Conservation (phyloP, 495 filamentous ascomycete species). For the Podospora comata region DNA sequence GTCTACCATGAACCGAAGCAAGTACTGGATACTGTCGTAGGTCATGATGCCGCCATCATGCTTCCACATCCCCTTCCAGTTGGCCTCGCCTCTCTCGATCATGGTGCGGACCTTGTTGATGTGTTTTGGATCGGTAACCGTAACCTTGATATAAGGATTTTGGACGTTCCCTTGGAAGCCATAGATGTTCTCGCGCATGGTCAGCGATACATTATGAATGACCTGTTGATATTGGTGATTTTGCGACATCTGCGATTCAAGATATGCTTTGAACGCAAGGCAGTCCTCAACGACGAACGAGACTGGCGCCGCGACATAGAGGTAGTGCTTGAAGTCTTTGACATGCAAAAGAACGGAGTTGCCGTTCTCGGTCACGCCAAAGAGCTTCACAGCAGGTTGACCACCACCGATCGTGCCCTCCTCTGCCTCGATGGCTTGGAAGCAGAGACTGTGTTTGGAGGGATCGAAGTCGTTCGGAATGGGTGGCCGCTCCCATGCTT, state of each 20-base stretch:
- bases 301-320: conserved; percentile 87
- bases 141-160: conserved; percentile 89
- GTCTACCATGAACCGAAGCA: conserved; percentile 97
- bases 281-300: conserved; percentile 75
- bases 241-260: conserved; percentile 70
- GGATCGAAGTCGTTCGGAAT: conserved; percentile 66
- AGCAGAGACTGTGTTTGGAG: conserved; percentile 68
- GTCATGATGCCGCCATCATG: conserved; percentile 70
- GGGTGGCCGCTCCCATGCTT: conserved; percentile 83
- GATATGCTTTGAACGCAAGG: conserved; percentile 66
- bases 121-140: conserved; percentile 79
- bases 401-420: conserved; percentile 75
- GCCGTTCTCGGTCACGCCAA: conserved; percentile 93
- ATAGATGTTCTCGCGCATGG: conserved; percentile 83
- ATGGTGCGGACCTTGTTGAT: conserved; percentile 67
- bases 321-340: conserved; percentile 91
- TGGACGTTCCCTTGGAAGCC: conserved; percentile 89
- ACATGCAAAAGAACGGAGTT: conserved; percentile 95
- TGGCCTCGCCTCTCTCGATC: conserved; percentile 72
- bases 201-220: conserved; percentile 67
- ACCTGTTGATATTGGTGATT: conserved; percentile 56
- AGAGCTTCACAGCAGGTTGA: conserved; percentile 75
- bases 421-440: conserved; percentile 94
- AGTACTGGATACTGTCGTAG: conserved; percentile 92
- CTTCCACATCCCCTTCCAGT: conserved; percentile 90